phyloP scores from a whole-genome alignment of 139 green algal species.

The Marvania coccoides region DNA sequence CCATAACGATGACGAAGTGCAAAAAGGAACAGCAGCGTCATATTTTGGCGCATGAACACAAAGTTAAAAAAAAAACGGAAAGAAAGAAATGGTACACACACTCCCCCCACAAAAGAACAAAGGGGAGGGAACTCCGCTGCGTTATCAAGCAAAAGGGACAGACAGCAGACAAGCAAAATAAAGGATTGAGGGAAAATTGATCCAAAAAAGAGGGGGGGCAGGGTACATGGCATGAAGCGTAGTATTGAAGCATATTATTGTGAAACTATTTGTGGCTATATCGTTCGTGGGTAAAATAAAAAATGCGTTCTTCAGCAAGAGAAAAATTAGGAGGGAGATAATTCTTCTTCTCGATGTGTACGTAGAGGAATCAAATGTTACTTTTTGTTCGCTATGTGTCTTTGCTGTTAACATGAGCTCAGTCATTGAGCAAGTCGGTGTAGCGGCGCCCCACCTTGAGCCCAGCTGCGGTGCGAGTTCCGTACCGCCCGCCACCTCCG shows the following conservation, averaged over 20 bases:
- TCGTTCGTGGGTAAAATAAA: no score
- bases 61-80: no score
- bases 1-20: no score
- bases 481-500: conserved; percentile 1
- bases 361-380: background rate
- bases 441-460: background rate
- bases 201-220: background rate
- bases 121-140: background rate
- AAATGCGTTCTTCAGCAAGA: no score
- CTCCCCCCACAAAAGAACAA: background rate
- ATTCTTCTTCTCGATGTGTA: no score
- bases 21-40: no score
- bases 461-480: conserved; percentile 4
- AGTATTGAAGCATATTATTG: background rate
- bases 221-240: no score
- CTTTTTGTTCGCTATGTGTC: background rate
- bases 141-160: background rate
- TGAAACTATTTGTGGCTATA: background rate
- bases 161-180: background rate
- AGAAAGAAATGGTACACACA: no score
- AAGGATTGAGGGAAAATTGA: background rate
- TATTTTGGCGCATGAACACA: no score
- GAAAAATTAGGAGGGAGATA: no score
- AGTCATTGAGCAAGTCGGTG: background rate
- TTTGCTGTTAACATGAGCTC: no score